phyloP scores from a whole-genome alignment of 78 protist species.

The Speleostelium caveatum region DNA sequence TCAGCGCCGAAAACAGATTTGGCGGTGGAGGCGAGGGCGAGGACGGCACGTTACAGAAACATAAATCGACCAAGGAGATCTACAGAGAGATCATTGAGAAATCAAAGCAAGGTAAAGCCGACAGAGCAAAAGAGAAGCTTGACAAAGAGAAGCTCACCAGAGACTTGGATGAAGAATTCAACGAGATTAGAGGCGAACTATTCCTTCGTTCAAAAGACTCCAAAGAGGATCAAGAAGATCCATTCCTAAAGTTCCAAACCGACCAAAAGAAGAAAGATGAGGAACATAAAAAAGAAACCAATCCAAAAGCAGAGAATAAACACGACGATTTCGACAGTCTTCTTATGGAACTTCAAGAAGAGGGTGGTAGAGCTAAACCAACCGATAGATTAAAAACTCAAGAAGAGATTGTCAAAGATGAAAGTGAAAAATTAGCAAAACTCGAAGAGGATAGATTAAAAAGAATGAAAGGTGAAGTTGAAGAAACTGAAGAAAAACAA shows the following conservation, averaged over 20 bases:
- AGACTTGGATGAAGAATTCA: constrained; percentile 76
- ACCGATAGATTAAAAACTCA: constrained; percentile 73
- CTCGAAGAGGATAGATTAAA: constrained; percentile 69
- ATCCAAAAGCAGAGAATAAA: neutral
- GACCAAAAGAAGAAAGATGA: neutral
- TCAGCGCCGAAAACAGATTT: constrained; percentile 18
- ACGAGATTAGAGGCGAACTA: constrained; percentile 54
- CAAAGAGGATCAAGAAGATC: neutral
- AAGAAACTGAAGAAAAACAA: constrained; percentile 15
- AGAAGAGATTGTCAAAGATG: constrained; percentile 68
- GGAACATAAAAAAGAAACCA: neutral
- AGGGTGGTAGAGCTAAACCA: constrained; percentile 38
- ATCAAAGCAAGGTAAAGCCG: constrained; percentile 68
- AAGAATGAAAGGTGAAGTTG: constrained; percentile 29
- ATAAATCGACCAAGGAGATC: constrained; percentile 66
- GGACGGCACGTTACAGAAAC: neutral
- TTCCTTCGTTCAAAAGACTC: neutral
- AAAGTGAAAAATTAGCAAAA: constrained; percentile 59
- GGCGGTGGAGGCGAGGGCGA: constrained; percentile 41
- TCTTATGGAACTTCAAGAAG: constrained; percentile 27
- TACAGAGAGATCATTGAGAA: constrained; percentile 78
- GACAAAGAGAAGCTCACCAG: constrained; percentile 44
- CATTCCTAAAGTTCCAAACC: constrained; percentile 15
- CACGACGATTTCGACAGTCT: constrained; percentile 60
- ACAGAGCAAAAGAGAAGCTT: constrained; percentile 40